These are phyloP conservation scores for Carex kokanica DNA, from an alignment of 176 grass and related monocot species.

Conservation along the genomic window DNA sequence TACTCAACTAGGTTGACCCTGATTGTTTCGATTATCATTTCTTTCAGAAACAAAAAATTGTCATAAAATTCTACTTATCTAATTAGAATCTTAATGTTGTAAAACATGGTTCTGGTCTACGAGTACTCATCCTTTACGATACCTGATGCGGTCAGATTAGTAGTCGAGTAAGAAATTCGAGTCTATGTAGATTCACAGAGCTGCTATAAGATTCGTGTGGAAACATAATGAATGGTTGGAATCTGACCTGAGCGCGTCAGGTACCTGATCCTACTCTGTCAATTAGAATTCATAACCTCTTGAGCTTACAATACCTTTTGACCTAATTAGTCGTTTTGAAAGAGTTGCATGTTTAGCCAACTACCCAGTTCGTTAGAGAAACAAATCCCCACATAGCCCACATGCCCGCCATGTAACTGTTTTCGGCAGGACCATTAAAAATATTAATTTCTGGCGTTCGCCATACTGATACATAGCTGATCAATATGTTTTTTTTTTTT, in stretches of 20 bases:
- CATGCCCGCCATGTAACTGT: background rate
- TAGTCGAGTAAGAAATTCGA: too few species aligned
- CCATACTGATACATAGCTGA: background rate
- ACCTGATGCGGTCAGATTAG: too few species aligned
- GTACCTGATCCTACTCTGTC: background rate
- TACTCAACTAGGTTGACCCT: too few species aligned
- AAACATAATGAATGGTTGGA: too few species aligned
- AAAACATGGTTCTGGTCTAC: background rate
- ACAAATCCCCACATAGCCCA: background rate
- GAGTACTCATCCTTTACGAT: background rate
- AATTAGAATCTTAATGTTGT: background rate
- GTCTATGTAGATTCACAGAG: too few species aligned
- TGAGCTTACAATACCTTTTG: background rate
- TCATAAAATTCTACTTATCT: background rate
- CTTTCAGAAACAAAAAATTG: background rate
- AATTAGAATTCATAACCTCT: background rate
- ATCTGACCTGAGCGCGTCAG: too few species aligned
- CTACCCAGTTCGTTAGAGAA: slow-evolving; percentile 12
- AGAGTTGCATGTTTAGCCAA: too few species aligned
- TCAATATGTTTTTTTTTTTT: background rate
- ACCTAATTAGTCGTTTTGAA: background rate
- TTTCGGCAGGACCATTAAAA: background rate
- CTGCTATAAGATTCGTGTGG: too few species aligned
- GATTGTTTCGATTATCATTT: background rate
- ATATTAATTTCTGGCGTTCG: background rate